A percentile compares a stretch with the other conserved stretches of the same genome.
Conservation (phyloP, 306 rosid genomes). For the Lathyrus sativus region DNA sequence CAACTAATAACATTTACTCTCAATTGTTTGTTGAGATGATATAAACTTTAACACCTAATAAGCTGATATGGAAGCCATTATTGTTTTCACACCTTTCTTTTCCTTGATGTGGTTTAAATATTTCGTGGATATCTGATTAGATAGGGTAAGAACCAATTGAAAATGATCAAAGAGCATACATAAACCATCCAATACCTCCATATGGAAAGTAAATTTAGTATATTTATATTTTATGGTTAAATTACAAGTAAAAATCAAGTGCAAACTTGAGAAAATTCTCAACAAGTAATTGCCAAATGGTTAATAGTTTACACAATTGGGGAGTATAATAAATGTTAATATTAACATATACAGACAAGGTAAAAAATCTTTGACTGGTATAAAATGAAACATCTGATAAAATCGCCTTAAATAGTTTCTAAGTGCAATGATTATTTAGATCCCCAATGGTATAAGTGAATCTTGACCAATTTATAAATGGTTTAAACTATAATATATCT, state of each 20-base stretch:
- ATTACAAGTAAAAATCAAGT: background rate
- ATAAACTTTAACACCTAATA: background rate
- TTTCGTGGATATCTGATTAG: background rate
- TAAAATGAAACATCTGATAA: background rate
- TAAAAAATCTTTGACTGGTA: background rate
- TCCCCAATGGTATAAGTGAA: slow-evolving; percentile 1
- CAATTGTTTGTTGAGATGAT: background rate
- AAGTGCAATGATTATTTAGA: background rate
- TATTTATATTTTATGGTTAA: background rate
- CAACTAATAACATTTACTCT: background rate
- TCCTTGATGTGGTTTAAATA: background rate
- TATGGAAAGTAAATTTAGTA: background rate
- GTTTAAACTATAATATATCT: slow-evolving; percentile 3
- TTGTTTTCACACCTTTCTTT: background rate
- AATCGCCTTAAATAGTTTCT: background rate
- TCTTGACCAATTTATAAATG: background rate
- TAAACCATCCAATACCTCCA: background rate
- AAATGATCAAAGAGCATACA: background rate
- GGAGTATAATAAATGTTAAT: background rate
- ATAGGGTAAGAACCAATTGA: background rate
- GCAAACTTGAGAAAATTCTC: background rate
- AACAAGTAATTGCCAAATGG: background rate
- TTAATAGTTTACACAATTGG: background rate
- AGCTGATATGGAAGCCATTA: background rate
- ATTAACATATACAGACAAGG: background rate